Base-by-base conservation (phyloP, 306 rosid genomes). In the Betula pendula region DNA sequence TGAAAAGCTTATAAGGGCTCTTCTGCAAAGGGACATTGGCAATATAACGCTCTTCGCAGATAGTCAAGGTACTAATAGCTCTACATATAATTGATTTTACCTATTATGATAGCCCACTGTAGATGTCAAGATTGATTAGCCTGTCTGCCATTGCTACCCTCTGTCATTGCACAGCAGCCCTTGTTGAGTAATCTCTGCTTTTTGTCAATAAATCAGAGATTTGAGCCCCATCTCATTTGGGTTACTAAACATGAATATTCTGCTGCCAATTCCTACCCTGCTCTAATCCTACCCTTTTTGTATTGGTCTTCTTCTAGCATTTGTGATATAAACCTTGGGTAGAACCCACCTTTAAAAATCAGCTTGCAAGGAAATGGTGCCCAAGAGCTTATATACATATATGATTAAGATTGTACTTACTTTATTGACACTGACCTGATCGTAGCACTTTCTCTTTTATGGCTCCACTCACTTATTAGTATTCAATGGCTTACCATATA, bases 1-100 rank as follows among this genome's bases (percentile, higher is more conserved):
- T 62, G 98, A 95, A 86, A 92, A 89, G 86, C 80, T 92, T 65
- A 92, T 95, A 80, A 85, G 95, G 78, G 77, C 97, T 45, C 97
- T 95, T 78, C 81, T 95, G 79, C 97, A 89, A 80, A 90, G 87
- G 86, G 99, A 91, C 87, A 95, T 95, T 29, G 97, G 99, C 73
- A 95, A 92, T 75, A 92, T 95, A 60, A 84, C 97, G 70, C 91
- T 95, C 17, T 95, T 95, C 78, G 99, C 99, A 7, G 97, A 92
- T 84, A 88, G 96, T 79, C 85, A 91, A 89, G 99, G 99, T 95
- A 90, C 76, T 50, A 52, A 22, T 56, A 47, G 49, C 48, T 68
- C 56, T 71, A 13, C 68, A 53, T 51, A 60, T 77, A 49, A 25
- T 73, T 8, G 33, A 74, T 49, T 75, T 49, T 4, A 38, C 50